Evolutionary conservation across 306 rosid genomes (phyloP).

Genomic region (Senna tora): DNA sequence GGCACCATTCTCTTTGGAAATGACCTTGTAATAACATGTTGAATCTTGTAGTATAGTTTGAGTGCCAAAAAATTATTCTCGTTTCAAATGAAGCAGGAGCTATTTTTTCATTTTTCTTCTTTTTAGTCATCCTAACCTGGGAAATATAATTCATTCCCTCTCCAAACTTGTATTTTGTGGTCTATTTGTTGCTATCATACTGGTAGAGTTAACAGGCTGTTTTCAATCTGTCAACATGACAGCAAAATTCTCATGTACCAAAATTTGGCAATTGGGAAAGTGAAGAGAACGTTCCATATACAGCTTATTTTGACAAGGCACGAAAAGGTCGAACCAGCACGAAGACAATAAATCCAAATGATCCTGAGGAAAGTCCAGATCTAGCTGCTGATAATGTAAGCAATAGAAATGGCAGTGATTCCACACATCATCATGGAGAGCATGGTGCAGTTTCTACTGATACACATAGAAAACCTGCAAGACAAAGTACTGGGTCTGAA

Average conservation of each 20-base stretch:
- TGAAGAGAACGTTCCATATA: constrained; percentile 86
- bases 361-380: constrained; percentile 72
- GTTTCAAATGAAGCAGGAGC: constrained; percentile 11
- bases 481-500: constrained; percentile 61
- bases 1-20: constrained; percentile 22
- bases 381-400: constrained; percentile 42
- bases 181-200: constrained; percentile 34
- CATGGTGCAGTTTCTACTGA: constrained; percentile 60
- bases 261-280: constrained; percentile 88
- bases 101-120: too few species aligned
- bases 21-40: neutral
- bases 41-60: neutral
- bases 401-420: constrained; percentile 50
- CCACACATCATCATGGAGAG: constrained; percentile 44
- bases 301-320: constrained; percentile 91
- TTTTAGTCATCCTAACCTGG: too few species aligned
- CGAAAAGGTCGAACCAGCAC: constrained; percentile 76
- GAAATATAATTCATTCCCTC: constrained; percentile 9
- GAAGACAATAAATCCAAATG: constrained; percentile 84
- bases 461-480: constrained; percentile 59
- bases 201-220: constrained; percentile 32
- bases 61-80: constrained; percentile 10
- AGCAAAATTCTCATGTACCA: constrained; percentile 91
- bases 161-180: constrained; percentile 9
- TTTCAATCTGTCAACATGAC: constrained; percentile 48